phyloP scores from a whole-genome alignment of 371 early-diverging fungal genomes.

The Apophysomyces trapeziformis region DNA sequence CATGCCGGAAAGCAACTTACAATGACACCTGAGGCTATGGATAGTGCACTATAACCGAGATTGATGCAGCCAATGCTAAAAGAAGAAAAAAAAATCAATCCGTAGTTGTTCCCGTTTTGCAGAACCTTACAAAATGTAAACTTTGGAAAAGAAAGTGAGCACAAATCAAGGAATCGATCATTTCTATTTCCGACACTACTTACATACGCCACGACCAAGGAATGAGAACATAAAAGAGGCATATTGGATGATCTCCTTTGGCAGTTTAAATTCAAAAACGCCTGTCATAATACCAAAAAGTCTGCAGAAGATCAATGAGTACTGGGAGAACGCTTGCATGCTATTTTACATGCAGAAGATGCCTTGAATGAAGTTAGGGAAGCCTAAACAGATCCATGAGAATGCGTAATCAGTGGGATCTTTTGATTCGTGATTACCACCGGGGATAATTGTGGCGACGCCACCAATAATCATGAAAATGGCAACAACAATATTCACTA shows the following conservation, averaged over 20 bases:
- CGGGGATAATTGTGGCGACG: constrained; percentile 38
- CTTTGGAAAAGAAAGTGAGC: background rate
- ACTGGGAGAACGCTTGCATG: background rate
- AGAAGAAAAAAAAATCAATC: background rate
- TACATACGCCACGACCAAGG: constrained; percentile 27
- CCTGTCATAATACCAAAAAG: constrained; percentile 42
- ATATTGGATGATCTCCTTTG: constrained; percentile 30
- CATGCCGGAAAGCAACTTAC: background rate
- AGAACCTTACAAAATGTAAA: constrained; percentile 1
- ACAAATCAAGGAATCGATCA: background rate
- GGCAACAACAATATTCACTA: constrained; percentile 37
- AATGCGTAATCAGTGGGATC: background rate
- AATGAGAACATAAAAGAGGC: constrained; percentile 30
- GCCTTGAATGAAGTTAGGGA: constrained; percentile 49
- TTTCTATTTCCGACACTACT: constrained; percentile 1
- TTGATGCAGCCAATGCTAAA: constrained; percentile 1
- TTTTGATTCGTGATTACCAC: constrained; percentile 26
- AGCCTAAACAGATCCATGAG: constrained; percentile 24
- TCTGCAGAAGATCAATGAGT: constrained; percentile 5
- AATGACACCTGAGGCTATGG: constrained; percentile 3
- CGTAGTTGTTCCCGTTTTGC: background rate
- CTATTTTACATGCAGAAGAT: constrained; percentile 44
- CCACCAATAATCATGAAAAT: constrained; percentile 48
- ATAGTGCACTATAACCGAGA: background rate
- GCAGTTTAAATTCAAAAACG: constrained; percentile 48